Evolutionary conservation across 495 filamentous ascomycete species (phyloP).

Genomic region (Usnea hakonensis): DNA sequence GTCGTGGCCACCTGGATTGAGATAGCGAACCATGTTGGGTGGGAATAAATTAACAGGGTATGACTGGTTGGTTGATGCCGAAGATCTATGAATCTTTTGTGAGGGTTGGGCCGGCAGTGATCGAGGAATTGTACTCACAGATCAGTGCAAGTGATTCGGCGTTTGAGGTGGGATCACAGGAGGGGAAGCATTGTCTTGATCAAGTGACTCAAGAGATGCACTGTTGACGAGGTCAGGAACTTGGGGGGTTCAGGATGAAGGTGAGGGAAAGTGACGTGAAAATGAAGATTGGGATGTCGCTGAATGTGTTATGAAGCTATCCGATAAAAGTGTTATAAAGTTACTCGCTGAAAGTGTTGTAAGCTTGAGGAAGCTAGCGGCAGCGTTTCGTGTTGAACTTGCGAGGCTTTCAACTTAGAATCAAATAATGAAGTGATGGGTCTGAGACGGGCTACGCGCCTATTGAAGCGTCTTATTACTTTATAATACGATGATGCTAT

Average conservation of each 20-base stretch:
- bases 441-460: neutral
- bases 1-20: conserved; percentile 22
- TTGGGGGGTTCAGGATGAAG: neutral
- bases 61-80: too few relatives aligned
- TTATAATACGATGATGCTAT: neutral
- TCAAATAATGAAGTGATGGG: too few relatives aligned
- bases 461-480: neutral
- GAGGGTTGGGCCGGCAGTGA: neutral
- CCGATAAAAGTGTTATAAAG: neutral
- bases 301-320: neutral
- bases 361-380: neutral
- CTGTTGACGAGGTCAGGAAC: neutral
- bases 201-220: neutral
- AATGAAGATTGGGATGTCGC: neutral
- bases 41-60: neutral
- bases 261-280: neutral
- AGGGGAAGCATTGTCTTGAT: neutral
- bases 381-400: neutral
- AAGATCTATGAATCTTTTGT: neutral
- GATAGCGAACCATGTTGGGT: conserved; percentile 18
- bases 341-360: neutral
- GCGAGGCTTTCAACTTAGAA: conserved; percentile 3
- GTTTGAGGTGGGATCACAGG: neutral
- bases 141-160: neutral
- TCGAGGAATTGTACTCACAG: neutral